phyloP scores from a whole-genome alignment of 2,329 filamentous ascomycete species.

The Cercospora brassicicola region DNA sequence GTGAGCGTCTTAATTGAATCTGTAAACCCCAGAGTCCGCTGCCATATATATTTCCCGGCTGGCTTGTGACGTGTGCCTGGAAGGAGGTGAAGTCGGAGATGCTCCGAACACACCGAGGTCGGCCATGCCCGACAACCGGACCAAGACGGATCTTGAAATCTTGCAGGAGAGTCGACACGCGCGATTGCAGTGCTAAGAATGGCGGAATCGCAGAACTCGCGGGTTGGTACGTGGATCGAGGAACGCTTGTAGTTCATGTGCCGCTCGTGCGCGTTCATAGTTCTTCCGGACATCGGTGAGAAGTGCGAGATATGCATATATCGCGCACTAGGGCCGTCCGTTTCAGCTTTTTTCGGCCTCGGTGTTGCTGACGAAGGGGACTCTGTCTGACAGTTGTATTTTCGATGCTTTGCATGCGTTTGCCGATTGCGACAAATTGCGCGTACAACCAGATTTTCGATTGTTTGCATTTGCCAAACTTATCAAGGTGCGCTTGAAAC shows the following conservation, averaged over 20 bases:
- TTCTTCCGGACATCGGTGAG: conserved; percentile 8
- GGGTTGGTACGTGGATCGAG: not conserved
- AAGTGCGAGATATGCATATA: conserved; percentile 6
- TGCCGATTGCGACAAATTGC: not conserved
- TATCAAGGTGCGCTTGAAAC: too few relatives aligned
- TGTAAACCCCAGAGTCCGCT: not conserved
- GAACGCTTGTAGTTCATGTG: not conserved
- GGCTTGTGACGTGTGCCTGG: not conserved
- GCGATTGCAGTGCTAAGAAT: not conserved
- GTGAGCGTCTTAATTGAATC: not conserved
- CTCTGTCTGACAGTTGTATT: not conserved
- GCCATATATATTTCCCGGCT: not conserved
- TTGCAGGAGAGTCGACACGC: not conserved
- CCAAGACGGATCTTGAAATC: not conserved
- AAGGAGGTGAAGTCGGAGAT: conserved; percentile 11
- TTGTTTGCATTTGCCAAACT: too few relatives aligned
- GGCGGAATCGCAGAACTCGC: not conserved
- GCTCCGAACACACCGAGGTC: conserved; percentile 3
- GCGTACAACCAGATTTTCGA: not conserved
- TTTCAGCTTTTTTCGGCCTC: not conserved
- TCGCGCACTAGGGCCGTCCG: not conserved
- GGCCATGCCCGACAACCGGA: not conserved
- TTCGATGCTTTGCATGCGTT: not conserved
- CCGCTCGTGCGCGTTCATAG: not conserved
- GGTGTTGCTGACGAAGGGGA: not conserved